These are phyloP conservation scores for Voacanga thouarsii DNA, from an alignment of 257 asterid genomes.

Conservation along the genomic window DNA sequence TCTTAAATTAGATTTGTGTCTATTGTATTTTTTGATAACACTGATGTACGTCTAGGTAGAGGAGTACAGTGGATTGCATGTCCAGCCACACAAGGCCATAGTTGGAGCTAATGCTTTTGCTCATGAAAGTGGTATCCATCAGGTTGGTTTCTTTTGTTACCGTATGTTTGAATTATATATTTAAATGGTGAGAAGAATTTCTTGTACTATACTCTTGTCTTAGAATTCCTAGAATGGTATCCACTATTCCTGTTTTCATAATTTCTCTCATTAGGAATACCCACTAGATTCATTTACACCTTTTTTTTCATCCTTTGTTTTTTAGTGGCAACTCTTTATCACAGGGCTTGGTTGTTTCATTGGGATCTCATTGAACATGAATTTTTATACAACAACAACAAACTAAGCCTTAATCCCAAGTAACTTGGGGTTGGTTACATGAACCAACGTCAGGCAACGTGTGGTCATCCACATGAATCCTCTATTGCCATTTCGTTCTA, in stretches of 20 bases:
- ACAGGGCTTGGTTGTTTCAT: background rate
- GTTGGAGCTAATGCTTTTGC: constrained; percentile 99
- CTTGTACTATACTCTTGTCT: background rate
- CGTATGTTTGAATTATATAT: background rate
- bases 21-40: constrained; percentile 16
- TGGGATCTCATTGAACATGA: too few species aligned
- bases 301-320: background rate
- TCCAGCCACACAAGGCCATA: constrained; percentile 97
- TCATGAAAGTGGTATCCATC: constrained; percentile 99
- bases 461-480: too few species aligned
- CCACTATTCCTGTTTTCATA: background rate
- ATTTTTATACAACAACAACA: too few species aligned
- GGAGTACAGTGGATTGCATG: constrained; percentile 82
- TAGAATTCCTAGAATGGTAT: background rate
- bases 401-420: too few species aligned
- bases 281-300: background rate
- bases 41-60: constrained; percentile 61
- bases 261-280: background rate
- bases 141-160: constrained; percentile 43
- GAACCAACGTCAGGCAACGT: too few species aligned
- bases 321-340: background rate
- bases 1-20: constrained; percentile 13
- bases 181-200: background rate
- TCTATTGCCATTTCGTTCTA: too few species aligned
- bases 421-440: too few species aligned